Evolutionary conservation across 2,329 filamentous ascomycete species (phyloP).

Genomic region (Claviceps fusiformis): DNA sequence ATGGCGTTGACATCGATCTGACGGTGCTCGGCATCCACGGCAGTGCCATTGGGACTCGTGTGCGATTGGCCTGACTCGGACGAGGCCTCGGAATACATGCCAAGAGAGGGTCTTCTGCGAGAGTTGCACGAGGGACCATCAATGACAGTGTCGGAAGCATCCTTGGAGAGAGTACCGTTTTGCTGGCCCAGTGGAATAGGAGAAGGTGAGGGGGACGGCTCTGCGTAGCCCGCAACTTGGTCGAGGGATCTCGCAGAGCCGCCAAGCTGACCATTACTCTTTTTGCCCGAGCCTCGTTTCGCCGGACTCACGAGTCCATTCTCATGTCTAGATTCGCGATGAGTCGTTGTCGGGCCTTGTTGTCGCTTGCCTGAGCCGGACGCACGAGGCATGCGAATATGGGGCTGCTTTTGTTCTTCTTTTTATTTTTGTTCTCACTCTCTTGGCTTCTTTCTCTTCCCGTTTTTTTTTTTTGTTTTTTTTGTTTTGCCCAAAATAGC

Average conservation of each 20-base stretch:
- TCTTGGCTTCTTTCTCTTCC: no score
- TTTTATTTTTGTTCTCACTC: no score
- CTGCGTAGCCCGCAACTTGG: slow-evolving; percentile 17
- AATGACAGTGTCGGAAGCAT: slow-evolving; percentile 10
- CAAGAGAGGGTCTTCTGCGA: slow-evolving; percentile 34
- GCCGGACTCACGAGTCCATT: slow-evolving; percentile 63
- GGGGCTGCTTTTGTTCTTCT: background rate
- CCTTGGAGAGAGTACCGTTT: slow-evolving; percentile 23
- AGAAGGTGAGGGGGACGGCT: slow-evolving; percentile 15
- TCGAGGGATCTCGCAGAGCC: slow-evolving; percentile 22
- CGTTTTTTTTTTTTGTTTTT: background rate
- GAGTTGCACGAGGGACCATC: slow-evolving; percentile 29
- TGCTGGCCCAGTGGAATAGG: slow-evolving; percentile 12
- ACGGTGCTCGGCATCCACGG: slow-evolving; percentile 39
- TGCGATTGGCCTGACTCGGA: slow-evolving; percentile 36
- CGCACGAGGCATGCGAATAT: slow-evolving; percentile 45
- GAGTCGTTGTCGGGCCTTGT: slow-evolving; percentile 44
- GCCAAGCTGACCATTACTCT: slow-evolving; percentile 33
- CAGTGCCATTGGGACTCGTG: slow-evolving; percentile 22
- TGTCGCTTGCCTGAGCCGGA: slow-evolving; percentile 47
- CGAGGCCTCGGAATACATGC: slow-evolving; percentile 38
- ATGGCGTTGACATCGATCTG: slow-evolving; percentile 58
- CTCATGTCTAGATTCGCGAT: slow-evolving; percentile 67
- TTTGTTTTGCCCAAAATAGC: background rate
- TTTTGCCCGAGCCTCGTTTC: slow-evolving; percentile 26